A percentile compares a stretch with the other conserved stretches of the same genome.
phyloP scores from a whole-genome alignment of 805 yeast genomes.

The Candida boleticola region DNA sequence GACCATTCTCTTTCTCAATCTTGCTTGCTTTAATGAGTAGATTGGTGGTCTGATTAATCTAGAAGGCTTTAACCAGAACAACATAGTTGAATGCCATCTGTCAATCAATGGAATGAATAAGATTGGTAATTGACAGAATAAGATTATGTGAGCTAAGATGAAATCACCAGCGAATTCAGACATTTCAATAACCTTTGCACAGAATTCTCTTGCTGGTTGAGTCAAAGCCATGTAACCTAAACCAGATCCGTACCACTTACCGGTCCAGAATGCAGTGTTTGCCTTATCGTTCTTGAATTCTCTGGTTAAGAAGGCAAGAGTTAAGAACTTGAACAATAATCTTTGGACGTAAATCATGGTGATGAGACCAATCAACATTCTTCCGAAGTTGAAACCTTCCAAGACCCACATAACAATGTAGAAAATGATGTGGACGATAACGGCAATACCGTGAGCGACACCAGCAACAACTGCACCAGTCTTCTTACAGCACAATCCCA shows the following conservation, averaged over 20 bases:
- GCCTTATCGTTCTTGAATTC: constrained; percentile 95
- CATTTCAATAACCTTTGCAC: constrained; percentile 90
- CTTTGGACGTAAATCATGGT: constrained; percentile 88
- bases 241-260: constrained; percentile 97
- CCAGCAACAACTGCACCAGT: constrained; percentile 96
- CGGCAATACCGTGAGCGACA: constrained; percentile 93
- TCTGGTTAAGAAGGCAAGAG: constrained; percentile 77
- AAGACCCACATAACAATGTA: constrained; percentile 96
- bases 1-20: constrained; percentile 96
- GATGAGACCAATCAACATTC: constrained; percentile 82
- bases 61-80: constrained; percentile 97
- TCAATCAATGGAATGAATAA: constrained; percentile 84
- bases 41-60: constrained; percentile 98
- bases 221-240: constrained; percentile 92
- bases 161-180: constrained; percentile 97
- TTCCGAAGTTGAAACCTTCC: constrained; percentile 87
- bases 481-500: constrained; percentile 93
- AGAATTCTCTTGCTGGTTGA: constrained; percentile 93
- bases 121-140: constrained; percentile 87
- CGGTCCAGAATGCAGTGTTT: constrained; percentile 99
- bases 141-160: constrained; percentile 82
- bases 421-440: constrained; percentile 79
- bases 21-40: constrained; percentile 92
- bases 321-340: constrained; percentile 78
- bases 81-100: constrained; percentile 96